Base-by-base conservation (phyloP, 306 rosid genomes). In the Alnus glutinosa region DNA sequence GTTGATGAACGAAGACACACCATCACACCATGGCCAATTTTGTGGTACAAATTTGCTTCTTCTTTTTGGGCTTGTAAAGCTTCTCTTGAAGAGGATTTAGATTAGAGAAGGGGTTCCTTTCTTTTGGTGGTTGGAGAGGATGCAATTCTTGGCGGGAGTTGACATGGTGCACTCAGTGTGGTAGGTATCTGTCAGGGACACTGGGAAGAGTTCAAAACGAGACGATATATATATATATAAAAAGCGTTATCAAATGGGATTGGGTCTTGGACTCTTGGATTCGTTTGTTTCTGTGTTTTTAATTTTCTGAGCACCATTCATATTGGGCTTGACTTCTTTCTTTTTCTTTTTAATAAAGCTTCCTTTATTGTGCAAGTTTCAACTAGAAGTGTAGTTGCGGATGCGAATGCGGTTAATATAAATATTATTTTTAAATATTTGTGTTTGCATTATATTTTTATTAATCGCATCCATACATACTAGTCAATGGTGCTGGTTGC, bases 61-160 rank as follows among this genome's bases (percentile, higher is more conserved):
- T 34, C 37, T 34, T 34, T 34, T 34, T 34, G 37, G 37, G 2
- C 37, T 34, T 34, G 37, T 34, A 34, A 34, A 34, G 37, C 1
- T 34, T 34, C 2, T 68, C 12, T 49, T 59, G 52, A 2, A 49
- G 14, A 54, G 42, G 19, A 36, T 63, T 57, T 48, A 77, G 59
- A 64, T 49, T 77, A 44, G 49, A 80, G 32, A 12, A 61, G 76
- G 74, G 50, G 67, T 9, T 58, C 7, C 8, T 16, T 34, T 58
- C 47, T 62, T 44, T 12, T 55, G 85, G 83, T 80, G 18, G 88
- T 82, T 85, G 90, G 69, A 77, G 81, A 51, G 70, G 84, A 58
- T 48, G 77, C 55, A 18, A 44, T 70, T 62, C 37, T 52, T 50
- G 64, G 84, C 42, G 81, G 80, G 78, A 75, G 89, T 80, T 80